Evolutionary conservation across 2,329 filamentous ascomycete genomes (phyloP), one percentile per base, ranked within the genome.

Genomic region (Phaeosphaeriaceae sp.): DNA sequence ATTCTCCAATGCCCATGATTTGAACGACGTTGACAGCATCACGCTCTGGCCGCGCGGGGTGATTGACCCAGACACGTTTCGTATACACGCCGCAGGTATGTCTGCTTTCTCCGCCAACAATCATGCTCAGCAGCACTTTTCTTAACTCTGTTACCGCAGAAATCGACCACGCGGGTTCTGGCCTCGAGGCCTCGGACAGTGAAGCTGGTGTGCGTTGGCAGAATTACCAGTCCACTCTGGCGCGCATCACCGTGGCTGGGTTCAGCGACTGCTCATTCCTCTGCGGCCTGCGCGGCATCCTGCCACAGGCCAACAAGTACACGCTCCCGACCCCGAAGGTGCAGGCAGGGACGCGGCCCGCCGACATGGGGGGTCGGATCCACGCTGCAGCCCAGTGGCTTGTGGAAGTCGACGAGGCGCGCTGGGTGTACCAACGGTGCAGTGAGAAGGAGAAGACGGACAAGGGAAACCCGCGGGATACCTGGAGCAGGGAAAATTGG

Each of bases 1-100:
- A 28, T 37, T 45, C 18, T 13, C 42, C 15, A 45, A 45, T 37
- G 26, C 20, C 42, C 12, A 23, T 29, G 32, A 45, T 38, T 46
- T 34, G 38, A 30, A 8, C 7, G n/a, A 41, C 12, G 23, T 41
- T 29, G 15, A 41, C 21, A 30, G 26, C 21, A 30, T 29, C 21
- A 11, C 38, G 13, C 38, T 41, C 38, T 41, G 23, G 38, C 21
- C 38, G 15, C 21, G 38, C 13, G 23, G 38, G 21, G 13, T 30
- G 15, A 41, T 41, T 29, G 26, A 30, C n/a, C 38, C 38, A 41
- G 23, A 41, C 13, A 29, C 38, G 15, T 41, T 41, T 30, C 23
- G 38, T 16, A 23, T 41, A 13, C 38, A 41, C 18, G 38, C 38
- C 15, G 38, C 38, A 16, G 17, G 38, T 41, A 41, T 29, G 23